Base-by-base conservation (phyloP, 768 basidiomycete genomes). In the Chiua virens region DNA sequence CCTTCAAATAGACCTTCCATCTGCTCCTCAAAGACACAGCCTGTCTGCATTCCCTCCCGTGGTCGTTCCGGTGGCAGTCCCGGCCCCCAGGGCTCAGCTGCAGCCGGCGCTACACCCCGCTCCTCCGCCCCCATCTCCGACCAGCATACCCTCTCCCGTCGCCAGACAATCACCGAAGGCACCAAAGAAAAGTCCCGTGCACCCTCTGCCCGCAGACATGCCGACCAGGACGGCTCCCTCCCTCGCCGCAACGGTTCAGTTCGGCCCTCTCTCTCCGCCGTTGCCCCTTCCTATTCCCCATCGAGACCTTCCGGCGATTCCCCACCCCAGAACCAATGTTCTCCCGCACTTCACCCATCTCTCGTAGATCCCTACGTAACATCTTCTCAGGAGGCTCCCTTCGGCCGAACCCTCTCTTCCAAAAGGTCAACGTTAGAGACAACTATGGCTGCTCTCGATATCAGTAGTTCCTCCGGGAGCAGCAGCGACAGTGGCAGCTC, bases 131-230 rank as follows among this genome's bases (percentile, higher is more conserved):
- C 79, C 9, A 72, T 67, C n/a, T 56, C 74, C 55, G 83, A 85
- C 37, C 72, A 74, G 30, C 54, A 68, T 34, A 63, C 70, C 42
- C 64, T 64, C 52, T 66, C 73, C 47, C 82, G 82, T 47, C 82
- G 81, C 34, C 77, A 80, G 57, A 71, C 71, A 17, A 74, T 69
- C 30, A 66, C 71, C 41, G 83, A 86, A 41, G 80, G 75, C 55
- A 77, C 73, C 18, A 71, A 79, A 22, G 79, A 82, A 27, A 81
- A 80, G 8, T 71, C 79, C 2, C 79, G 83, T 55, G 75, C 83
- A 7, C 85, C 86, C 11, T 83, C 87, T 1, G 75, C 73, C 55
- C 81, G 83, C 20, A 86, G 80, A 68, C 70, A 77, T 45, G 54
- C 76, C 35, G 86, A 89, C 50, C 70, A 86, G 32, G 83, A 81